Evolutionary conservation across 2,329 filamentous ascomycete genomes (phyloP), one percentile per base, ranked within the genome.

Genomic region (Xylariomycetidae sp.): DNA sequence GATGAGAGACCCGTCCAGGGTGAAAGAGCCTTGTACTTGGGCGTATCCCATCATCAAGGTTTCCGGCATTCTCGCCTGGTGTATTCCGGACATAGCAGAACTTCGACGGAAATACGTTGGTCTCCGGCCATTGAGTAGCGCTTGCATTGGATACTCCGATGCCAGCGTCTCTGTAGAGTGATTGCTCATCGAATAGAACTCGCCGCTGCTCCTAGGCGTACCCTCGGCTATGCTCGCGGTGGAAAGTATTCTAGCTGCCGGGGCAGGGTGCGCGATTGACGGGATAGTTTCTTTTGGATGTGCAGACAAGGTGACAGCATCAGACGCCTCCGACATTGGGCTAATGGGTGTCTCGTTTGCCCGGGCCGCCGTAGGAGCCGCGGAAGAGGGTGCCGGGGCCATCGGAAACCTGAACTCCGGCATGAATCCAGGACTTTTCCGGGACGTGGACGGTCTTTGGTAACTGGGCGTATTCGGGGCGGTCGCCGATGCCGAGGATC

Each of bases 11-110:
- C 88, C 88, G 53, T 98, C 92, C 6, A 98, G 64, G 0, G 80
- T 87, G 49, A 98, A 98, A 0, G 85, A 89, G 4, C 92, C 92
- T 58, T 87, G 85, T 3, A 96, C 77, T 50, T 98, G 92, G 3
- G 86, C 90, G 60, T 94, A 98, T 0, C 89, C 92, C 92, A 98
- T 98, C 79, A 98, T 93, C 34, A 98, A 64, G 1, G 82, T 81
- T 56, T 96, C 89, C 1, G 85, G 79, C 24, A 68, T 57, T 48
- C 63, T 67, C 25, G 66, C 55, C 29, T 64, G 63, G 41, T 64
- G 61, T 38, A 57, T 54, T 34, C 42, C 58, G 39, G 58, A 51
- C 34, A 70, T 50, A 32, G 59, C 63, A 18, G 72, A 69, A 39
- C 60, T 62, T 31, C 65, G 62, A 37, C 72, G 64, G 10, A 68